A percentile compares a stretch with the other conserved stretches of the same genome.
Conservation (phyloP, 2,329 filamentous ascomycete genomes). For the Dactylella cylindrospora region DNA sequence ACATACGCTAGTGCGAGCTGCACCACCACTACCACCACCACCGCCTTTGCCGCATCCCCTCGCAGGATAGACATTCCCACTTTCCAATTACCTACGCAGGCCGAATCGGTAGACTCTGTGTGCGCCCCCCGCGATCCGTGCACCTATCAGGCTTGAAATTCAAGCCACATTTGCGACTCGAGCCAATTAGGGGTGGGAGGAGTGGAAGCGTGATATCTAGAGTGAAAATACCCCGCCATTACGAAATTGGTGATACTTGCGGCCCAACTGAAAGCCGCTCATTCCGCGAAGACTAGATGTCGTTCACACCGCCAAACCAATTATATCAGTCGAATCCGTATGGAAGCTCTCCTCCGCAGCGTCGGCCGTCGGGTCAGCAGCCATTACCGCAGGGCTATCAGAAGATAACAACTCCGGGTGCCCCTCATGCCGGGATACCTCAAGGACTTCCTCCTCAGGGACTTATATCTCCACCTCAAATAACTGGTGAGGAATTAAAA, state of each 20-base stretch:
- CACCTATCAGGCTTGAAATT: no score
- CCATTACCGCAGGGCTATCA: conserved; percentile 31
- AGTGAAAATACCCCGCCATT: no score
- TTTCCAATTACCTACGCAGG: no score
- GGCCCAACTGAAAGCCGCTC: conserved; percentile 14
- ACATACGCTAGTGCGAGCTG: no score
- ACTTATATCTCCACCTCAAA: conserved; percentile 24
- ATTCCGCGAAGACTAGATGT: conserved; percentile 28
- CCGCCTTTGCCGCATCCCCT: no score
- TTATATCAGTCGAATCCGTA: conserved; percentile 26
- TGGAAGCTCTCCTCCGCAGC: conserved; percentile 21
- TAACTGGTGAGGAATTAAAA: conserved; percentile 16
- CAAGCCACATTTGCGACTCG: no score
- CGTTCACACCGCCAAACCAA: conserved; percentile 38
- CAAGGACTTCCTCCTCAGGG: conserved; percentile 20
- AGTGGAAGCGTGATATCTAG: no score
- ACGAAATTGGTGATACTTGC: conserved; percentile 24
- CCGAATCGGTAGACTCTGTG: no score
- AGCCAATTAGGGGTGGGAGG: no score
- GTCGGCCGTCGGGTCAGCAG: no score
- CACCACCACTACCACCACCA: conserved; percentile 16
- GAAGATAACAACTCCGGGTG: conserved; percentile 27
- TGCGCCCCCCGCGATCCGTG: no score
- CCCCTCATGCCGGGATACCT: conserved; percentile 6
- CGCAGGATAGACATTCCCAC: no score